Conservation (phyloP, 805 yeast species). For the Candida easanensis region DNA sequence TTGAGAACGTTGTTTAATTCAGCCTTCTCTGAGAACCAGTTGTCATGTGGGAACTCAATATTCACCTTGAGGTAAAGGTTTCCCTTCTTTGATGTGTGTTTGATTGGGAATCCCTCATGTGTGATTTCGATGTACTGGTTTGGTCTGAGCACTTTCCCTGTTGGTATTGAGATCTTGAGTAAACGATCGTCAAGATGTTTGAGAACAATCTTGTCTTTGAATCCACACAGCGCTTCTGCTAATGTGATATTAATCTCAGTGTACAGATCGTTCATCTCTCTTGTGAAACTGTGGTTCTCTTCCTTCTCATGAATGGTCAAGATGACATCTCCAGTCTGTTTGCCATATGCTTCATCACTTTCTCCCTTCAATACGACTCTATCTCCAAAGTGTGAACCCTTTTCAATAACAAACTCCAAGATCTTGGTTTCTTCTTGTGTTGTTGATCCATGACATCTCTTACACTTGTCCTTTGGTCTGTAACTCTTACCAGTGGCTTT, state of each 20-base stretch:
- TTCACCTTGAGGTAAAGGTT: conserved; percentile 68
- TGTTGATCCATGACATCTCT: conserved; percentile 66
- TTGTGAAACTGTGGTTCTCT: conserved; percentile 38
- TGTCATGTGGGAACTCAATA: conserved; percentile 79
- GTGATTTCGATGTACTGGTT: conserved; percentile 61
- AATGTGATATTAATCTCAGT: conserved; percentile 60
- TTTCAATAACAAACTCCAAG: conserved; percentile 71
- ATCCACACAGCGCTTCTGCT: conserved; percentile 84
- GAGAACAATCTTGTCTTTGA: conserved; percentile 55
- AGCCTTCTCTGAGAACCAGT: conserved; percentile 76
- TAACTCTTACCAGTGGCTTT: conserved; percentile 63
- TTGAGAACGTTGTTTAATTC: conserved; percentile 56
- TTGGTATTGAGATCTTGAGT: conserved; percentile 58
- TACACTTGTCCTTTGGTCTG: conserved; percentile 71
- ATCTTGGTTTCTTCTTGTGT: conserved; percentile 63
- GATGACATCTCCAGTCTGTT: conserved; percentile 73
- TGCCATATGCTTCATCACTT: conserved; percentile 77
- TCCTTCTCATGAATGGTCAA: conserved; percentile 49
- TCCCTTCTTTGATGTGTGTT: conserved; percentile 43
- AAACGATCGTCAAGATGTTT: conserved; percentile 81
- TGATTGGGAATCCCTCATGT: conserved; percentile 83
- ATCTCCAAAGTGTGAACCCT: conserved; percentile 68
- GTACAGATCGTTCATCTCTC: conserved; percentile 64
- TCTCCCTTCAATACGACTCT: conserved; percentile 58
- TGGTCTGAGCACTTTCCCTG: conserved; percentile 81